Evolutionary conservation across 345 rosid species (phyloP).

Genomic region (Euphorbia pulcherrima): DNA sequence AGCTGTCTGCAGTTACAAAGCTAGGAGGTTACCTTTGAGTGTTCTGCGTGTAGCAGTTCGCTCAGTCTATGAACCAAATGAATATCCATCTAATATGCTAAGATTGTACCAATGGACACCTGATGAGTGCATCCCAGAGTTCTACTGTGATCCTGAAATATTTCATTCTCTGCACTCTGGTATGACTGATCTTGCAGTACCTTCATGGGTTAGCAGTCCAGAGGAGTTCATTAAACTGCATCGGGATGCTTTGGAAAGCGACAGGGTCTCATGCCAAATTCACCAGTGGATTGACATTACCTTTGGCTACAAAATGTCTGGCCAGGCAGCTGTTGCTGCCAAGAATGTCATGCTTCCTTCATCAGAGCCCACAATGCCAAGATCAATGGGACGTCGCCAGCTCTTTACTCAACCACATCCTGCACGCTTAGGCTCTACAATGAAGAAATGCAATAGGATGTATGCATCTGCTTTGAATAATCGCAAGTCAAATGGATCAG

Average conservation of each 20-base stretch:
- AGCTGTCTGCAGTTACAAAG: constrained; percentile 98
- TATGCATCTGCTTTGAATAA: constrained; percentile 31
- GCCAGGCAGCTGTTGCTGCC: constrained; percentile 77
- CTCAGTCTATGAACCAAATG: constrained; percentile 92
- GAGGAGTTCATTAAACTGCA: constrained; percentile 84
- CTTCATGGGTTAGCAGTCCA: constrained; percentile 73
- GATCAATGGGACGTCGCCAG: constrained; percentile 84
- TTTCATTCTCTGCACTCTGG: constrained; percentile 69
- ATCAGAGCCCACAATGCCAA: constrained; percentile 57
- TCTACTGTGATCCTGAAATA: constrained; percentile 71
- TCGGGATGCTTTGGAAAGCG: constrained; percentile 80
- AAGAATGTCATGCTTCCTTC: constrained; percentile 93
- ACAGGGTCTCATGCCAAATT: constrained; percentile 60
- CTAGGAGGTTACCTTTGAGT: constrained; percentile 86
- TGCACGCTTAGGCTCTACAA: constrained; percentile 39
- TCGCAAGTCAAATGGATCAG: constrained; percentile 37
- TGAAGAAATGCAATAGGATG: constrained; percentile 25
- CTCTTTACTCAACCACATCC: constrained; percentile 79
- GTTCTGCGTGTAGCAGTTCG: constrained; percentile 84
- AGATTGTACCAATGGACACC: constrained; percentile 98
- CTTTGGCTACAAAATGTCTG: constrained; percentile 92
- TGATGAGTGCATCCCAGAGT: constrained; percentile 97
- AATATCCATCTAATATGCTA: constrained; percentile 91
- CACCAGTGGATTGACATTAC: constrained; percentile 91
- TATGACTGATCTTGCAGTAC: constrained; percentile 89